Base-by-base conservation (phyloP, 2,329 filamentous ascomycete genomes). In the Neurospora crassa region DNA sequence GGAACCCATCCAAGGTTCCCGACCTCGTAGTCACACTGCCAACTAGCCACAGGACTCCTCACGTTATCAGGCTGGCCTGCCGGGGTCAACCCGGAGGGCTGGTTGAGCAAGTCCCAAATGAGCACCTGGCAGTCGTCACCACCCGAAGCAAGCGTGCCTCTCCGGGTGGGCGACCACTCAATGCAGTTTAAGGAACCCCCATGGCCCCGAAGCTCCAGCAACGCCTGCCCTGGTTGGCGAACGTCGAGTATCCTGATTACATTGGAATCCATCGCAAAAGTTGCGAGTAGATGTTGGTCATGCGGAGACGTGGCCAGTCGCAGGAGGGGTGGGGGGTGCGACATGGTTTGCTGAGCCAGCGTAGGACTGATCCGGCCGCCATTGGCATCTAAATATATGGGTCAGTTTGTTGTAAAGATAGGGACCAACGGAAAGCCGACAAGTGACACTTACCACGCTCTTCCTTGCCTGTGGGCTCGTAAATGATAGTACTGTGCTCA, bases 401-500 rank as follows among this genome's bases (percentile, higher is more conserved):
- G 53, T 63, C n/a, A 63, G 53, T 29, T 18, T 5, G 14, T 63
- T 63, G 53, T 34, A 53, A 4, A 37, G 8, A 42, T n/a, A 29
- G 68, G 42, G 16, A 24, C 6, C 16, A 8, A 12, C 3, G 18
- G 29, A 10, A 18, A 34, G 10, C 40, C 29, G n/a, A 41, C 3
- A 29, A 18, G 29, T 10, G 20, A 14, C 14, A 69, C 83, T 75
- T 83, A 93, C 92, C 87, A 84, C 88, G 83, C 67, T 91, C 89
- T 73, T 91, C 90, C 82, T 97, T 97, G 75, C 94, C 92, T 0
- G 93, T 95, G 5, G 96, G 96, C 81, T 99, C 96, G 80, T 99
- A 99, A 74, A 99, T 99, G 80, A 99, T 99, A 69, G 96, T 99
- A 75, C 94, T 97, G 80, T 99, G 96, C 80, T 99, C 96, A 70